A percentile compares a stretch with the other conserved stretches of the same genome.
phyloP scores from a whole-genome alignment of 1,284 basidiomycete genomes.

The Cerioporus squamosus region DNA sequence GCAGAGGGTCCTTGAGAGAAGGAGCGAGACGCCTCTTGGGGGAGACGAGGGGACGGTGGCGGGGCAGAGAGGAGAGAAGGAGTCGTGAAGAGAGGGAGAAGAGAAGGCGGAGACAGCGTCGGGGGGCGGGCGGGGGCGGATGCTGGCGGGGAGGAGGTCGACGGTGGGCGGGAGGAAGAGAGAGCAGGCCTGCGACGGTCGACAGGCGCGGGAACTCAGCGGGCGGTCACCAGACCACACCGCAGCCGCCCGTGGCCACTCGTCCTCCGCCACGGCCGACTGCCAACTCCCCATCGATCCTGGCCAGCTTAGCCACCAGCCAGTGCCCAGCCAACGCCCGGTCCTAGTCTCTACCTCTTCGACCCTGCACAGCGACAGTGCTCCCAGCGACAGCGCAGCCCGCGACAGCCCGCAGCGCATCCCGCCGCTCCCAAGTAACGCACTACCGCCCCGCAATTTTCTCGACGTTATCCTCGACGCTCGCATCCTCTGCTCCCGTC shows the following conservation, averaged over 20 bases:
- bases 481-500: no score
- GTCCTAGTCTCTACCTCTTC: no score
- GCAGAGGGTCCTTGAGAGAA: slow-evolving; percentile 11
- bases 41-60: slow-evolving; percentile 7
- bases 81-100: slow-evolving; percentile 3
- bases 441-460: no score
- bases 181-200: slow-evolving; percentile 19
- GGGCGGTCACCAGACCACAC: slow-evolving; percentile 13
- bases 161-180: slow-evolving; percentile 22
- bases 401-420: no score
- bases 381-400: no score
- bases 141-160: slow-evolving; percentile 1
- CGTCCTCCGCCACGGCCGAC: no score
- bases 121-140: slow-evolving; percentile 1
- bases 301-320: no score
- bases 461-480: no score
- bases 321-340: no score
- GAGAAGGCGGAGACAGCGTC: not conserved
- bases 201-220: slow-evolving; percentile 5
- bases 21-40: slow-evolving; percentile 13
- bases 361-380: no score
- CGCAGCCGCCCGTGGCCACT: not conserved
- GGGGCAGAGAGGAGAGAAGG: slow-evolving; percentile 13
- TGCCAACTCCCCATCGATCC: no score
- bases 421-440: no score